These are phyloP conservation scores for Moesziomyces parantarcticus DNA, from an alignment of 1,284 basidiomycete species.

Conservation along the genomic window DNA sequence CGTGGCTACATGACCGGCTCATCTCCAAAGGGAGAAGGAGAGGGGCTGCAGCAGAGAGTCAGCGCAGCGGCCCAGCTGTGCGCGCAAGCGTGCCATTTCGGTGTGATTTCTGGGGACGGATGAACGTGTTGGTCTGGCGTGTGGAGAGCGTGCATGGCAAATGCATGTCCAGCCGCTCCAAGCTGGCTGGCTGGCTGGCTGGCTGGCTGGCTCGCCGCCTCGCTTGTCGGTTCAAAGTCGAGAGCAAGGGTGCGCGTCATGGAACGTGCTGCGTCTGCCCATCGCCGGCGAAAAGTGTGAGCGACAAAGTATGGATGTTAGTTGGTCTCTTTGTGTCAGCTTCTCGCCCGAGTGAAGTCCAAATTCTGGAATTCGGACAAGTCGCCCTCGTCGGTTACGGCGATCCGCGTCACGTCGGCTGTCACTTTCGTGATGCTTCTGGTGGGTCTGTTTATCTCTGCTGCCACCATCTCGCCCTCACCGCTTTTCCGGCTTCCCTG, in stretches of 20 bases:
- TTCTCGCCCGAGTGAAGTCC: conserved; percentile 3
- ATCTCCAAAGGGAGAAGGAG: background rate
- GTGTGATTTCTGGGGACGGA: background rate
- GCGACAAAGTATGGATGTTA: background rate
- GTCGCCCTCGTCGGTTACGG: background rate
- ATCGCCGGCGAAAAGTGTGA: background rate
- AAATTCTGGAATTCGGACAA: conserved; percentile 7
- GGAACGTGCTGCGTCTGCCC: background rate
- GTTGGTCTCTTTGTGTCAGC: background rate
- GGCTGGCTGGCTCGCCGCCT: too few species aligned
- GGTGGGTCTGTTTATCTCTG: conserved; percentile 2
- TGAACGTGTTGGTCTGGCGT: background rate
- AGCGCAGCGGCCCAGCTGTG: too few species aligned
- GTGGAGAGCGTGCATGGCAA: background rate
- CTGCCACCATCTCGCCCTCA: conserved; percentile 3
- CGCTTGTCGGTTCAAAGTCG: too few species aligned
- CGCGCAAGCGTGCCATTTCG: background rate
- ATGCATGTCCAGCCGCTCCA: too few species aligned
- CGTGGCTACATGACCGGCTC: background rate
- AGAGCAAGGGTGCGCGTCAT: background rate
- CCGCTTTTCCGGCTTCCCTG: background rate
- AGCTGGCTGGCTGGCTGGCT: too few species aligned
- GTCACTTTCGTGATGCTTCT: conserved; percentile 8
- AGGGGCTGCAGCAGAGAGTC: too few species aligned
- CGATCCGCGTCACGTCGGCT: conserved; percentile 15